Percentiles rank a stretch among this genome's conserved stretches.
phyloP scores from a whole-genome alignment of 257 asterid species.

The Rauvolfia tetraphylla region DNA sequence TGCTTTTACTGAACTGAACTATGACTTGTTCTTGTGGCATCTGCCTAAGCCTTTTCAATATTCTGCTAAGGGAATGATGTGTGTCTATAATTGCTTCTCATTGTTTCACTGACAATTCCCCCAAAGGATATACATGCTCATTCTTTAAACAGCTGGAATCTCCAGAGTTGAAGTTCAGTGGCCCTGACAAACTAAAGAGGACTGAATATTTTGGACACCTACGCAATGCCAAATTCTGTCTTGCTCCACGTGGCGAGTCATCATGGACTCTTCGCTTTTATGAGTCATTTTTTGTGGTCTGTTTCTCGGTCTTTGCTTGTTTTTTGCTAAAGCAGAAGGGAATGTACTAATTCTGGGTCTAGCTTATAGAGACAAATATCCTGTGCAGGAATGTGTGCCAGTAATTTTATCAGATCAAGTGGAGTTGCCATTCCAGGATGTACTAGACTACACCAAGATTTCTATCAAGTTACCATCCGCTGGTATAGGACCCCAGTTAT shows the following conservation, averaged over 20 bases:
- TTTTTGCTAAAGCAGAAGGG: not conserved
- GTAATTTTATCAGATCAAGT: conserved; percentile 86
- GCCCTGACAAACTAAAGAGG: conserved; percentile 81
- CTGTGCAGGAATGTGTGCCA: conserved; percentile 89
- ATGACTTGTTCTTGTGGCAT: not conserved
- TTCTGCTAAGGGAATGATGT: not conserved
- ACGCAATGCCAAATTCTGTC: conserved; percentile 85
- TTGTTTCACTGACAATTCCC: conserved; percentile 21
- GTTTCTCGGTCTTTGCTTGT: conserved; percentile 20
- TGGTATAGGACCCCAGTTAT: conserved; percentile 57
- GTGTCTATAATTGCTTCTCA: not conserved
- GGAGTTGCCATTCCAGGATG: conserved; percentile 83
- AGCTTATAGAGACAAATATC: conserved; percentile 17
- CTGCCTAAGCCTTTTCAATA: not conserved
- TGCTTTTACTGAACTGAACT: not conserved
- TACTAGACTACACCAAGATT: conserved; percentile 65
- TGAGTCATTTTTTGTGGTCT: conserved; percentile 94
- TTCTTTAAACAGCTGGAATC: conserved; percentile 91
- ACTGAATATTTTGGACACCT: conserved; percentile 82
- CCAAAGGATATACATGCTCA: conserved; percentile 48
- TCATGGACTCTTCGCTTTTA: conserved; percentile 99
- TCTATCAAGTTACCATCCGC: conserved; percentile 95
- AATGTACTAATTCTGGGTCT: conserved; percentile 4
- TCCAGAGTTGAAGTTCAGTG: conserved; percentile 95
- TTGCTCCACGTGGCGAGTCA: conserved; percentile 98